Evolutionary conservation across 371 early-diverging fungal species (phyloP), one percentile per base, ranked within the genome.

Genomic region (Mortierella sp.): DNA sequence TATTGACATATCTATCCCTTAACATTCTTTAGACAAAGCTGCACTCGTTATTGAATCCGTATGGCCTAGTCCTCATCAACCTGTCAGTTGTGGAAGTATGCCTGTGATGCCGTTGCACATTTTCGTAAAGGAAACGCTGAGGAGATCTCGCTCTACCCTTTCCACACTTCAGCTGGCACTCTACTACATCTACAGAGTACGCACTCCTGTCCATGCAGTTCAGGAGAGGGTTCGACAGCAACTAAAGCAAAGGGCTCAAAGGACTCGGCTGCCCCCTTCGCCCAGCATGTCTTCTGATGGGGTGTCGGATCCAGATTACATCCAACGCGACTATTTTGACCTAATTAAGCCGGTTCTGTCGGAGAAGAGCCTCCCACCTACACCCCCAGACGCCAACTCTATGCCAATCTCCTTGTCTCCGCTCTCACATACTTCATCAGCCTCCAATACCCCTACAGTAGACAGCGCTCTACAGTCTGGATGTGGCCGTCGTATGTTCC

Each of bases 401-500:
- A 72, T 62, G 53, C 72, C 72, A 5, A 44, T 62, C 46, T 50
- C 67, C 21, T 61, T 72, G 24, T 62, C 62, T 3, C 72, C 67
- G 49, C 28, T 72, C 39, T 72, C 72, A 39, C 62, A 51, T 39
- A 26, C 69, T 26, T 52, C 39, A 50, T 59, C 34, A 30, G 24
- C 56, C 48, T 50, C 57, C 7, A 43, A 56, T 21, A 61, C 79
- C 2, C 67, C 79, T 44, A 50, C 56, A 37, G 68, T 62, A n/a
- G 62, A 72, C 37, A 81, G 81, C 57, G 67, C 75, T 24, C 81
- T 86, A 41, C 82, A 80, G 1, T 82, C 86, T 14, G 81, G 76
- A 34, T 93, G 93, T 60, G 92, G 93, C 3, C 84, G 93, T 28
- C 91, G 93, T 56, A 93, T 93, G 91, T 94, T 92, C 70, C 80